Base-by-base conservation (phyloP, 139 green algal genomes). In the Chlorella vulgaris region DNA sequence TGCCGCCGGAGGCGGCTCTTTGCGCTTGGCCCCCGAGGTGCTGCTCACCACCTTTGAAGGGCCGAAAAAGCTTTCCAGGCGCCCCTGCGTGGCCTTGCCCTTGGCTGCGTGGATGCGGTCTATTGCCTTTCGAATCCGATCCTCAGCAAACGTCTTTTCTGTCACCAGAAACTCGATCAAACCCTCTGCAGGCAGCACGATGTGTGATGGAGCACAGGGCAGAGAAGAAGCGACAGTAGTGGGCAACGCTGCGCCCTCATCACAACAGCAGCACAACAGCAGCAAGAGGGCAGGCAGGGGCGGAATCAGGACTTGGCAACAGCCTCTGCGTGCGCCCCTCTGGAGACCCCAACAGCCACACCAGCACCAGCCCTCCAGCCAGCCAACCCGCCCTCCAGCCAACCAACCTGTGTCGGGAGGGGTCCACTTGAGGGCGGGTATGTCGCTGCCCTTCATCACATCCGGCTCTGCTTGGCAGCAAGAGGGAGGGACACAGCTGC, bases 111-210 rank as follows among this genome's bases (percentile, higher is more conserved):
- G 90, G 42, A 97, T 91, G 47, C 87, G 82, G 38, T 86, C 84
- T 21, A 96, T 73, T 0, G 90, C 86, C 38, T 83, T 88, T 35
- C 91, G 88, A 26, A 99, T 86, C 21, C 96, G 86, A 10, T 99
- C 93, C 79, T 98, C 91, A 74, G 89, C 94, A 90, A 99, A 99
- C 42, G 84, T 88, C 78, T 98, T 99, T 77, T 99, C 96, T 31
- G 90, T 77, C 26, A 97, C 94, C 55, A 99, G 85, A 80, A 98
- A 99, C 22, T 93, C 55, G 5, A 98, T 88, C 0, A 99, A 61
- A 0, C 90, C 95, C 69, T 99, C 96, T 89, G 94, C 47, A 66
- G 18, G 24, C n/a, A n/a, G n/a, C n/a, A n/a, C n/a, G n/a, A n/a
- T n/a, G n/a, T n/a, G n/a, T n/a, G n/a, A n/a, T 19, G 33, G 2